Conservation (phyloP, 2,329 filamentous ascomycete species). For the Pseudopyrenochaeta lycopersici region DNA sequence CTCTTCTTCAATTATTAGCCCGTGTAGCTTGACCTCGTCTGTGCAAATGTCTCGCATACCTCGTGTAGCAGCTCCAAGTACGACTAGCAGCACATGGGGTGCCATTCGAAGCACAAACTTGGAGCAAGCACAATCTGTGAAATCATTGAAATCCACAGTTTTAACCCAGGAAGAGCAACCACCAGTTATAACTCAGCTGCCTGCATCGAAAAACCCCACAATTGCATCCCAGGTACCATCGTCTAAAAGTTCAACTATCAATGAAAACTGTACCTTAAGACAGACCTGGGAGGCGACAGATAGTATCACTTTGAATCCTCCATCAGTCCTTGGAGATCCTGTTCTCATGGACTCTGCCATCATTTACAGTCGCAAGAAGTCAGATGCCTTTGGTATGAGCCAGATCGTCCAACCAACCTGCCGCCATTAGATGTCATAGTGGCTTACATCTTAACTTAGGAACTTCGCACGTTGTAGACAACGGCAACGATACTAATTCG, state of each 20-base stretch:
- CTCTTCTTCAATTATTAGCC: conserved; percentile 1
- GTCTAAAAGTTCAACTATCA: background rate
- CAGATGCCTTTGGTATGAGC: conserved; percentile 25
- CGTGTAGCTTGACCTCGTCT: conserved; percentile 10
- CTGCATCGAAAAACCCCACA: conserved; percentile 6
- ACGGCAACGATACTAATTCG: conserved; percentile 1
- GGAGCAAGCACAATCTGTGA: conserved; percentile 26
- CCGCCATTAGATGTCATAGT: conserved; percentile 13
- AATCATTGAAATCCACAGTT: conserved; percentile 5
- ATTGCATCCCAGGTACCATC: background rate
- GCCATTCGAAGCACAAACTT: conserved; percentile 20
- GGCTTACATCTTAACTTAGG: conserved; percentile 19
- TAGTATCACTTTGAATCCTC: conserved; percentile 24
- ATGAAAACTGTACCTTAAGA: background rate
- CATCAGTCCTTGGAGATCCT: conserved; percentile 5
- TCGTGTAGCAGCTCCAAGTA: conserved; percentile 16
- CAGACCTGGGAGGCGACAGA: conserved; percentile 20
- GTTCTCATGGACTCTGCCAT: conserved; percentile 21
- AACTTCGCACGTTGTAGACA: background rate
- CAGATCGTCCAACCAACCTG: background rate
- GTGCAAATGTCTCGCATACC: conserved; percentile 37
- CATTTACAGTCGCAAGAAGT: conserved; percentile 21
- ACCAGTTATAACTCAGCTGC: conserved; percentile 2
- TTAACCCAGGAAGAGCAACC: background rate
- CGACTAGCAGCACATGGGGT: conserved; percentile 1